Base-by-base conservation (phyloP, 2,329 filamentous ascomycete species). In the Alternaria infectoria region DNA sequence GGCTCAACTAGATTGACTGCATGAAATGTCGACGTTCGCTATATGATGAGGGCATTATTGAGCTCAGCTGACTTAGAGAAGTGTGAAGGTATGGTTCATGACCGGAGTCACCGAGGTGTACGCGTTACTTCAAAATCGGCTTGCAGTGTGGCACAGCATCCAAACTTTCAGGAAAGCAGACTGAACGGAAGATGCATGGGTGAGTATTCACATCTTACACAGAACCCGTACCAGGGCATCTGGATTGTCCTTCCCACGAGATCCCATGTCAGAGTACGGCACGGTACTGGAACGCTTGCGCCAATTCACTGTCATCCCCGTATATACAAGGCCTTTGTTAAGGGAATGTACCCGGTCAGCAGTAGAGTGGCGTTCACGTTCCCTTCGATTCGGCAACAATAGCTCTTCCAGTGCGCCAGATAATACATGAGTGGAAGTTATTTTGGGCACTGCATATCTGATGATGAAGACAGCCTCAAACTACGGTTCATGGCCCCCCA, bases 91-190 rank as follows among this genome's bases (percentile, higher is more conserved):
- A 40, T 11, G n/a, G 9, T 2, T 40, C 36, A 40, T 40, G n/a
- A 40, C 9, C 36, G n/a, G 36, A 40, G 36, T 40, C 36, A 40
- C 36, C 36, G n/a, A 40, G 36, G 15, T 40, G 55, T 64, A 59
- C 60, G 62, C 65, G 65, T 56, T 61, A 63, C 64, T 46, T 56
- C 54, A 56, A 54, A 59, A 36, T 50, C 52, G 44, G 17, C 17
- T 23, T 40, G 36, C n/a, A 40, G 36, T 11, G 36, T 40, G 36
- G 36, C 36, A 40, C 36, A 40, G 36, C 36, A 40, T 40, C 11
- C 36, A 40, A 40, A 40, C 36, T 11, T 40, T 11, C 32, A 36
- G 32, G 15, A 40, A 17, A 40, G 36, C 36, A 40, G 36, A 40
- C 15, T 17, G 36, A n/a, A 40, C 36, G n/a, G 36, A 40, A 17